These are phyloP conservation scores for Diplodia seriata DNA, from an alignment of 2,329 filamentous ascomycete genomes.

Conservation along the genomic window DNA sequence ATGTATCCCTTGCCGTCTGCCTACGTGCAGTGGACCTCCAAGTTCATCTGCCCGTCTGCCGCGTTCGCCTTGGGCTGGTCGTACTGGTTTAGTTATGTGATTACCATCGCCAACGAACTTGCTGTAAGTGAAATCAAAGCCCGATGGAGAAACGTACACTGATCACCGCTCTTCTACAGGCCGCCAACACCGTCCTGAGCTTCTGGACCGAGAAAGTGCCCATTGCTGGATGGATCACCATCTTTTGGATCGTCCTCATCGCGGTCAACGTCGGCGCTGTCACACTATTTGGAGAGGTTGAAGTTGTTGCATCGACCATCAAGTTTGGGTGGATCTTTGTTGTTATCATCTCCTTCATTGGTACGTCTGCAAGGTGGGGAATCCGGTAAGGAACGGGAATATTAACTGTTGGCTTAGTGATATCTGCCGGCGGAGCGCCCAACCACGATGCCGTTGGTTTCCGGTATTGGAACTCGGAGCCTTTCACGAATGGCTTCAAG, in stretches of 20 bases:
- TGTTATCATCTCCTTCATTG: conserved; percentile 55
- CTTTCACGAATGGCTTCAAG: conserved; percentile 56
- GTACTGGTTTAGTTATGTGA: conserved; percentile 56
- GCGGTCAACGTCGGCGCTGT: conserved; percentile 53
- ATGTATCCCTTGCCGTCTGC: conserved; percentile 56
- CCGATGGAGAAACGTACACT: background rate
- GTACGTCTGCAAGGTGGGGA: background rate
- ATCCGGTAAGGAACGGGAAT: background rate
- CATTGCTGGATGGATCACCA: conserved; percentile 54
- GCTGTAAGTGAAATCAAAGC: conserved; percentile 24
- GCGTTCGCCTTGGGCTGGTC: conserved; percentile 58
- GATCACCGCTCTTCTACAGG: conserved; percentile 36
- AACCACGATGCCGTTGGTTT: conserved; percentile 51
- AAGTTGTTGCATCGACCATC: conserved; percentile 53
- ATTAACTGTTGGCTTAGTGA: conserved; percentile 38
- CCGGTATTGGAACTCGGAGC: conserved; percentile 53
- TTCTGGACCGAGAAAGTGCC: conserved; percentile 56
- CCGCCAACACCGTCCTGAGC: conserved; percentile 51
- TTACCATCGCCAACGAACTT: conserved; percentile 52
- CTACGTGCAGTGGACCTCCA: conserved; percentile 57
- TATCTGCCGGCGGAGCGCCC: conserved; percentile 55
- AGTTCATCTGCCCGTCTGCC: conserved; percentile 53
- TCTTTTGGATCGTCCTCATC: conserved; percentile 53
- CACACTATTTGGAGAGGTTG: conserved; percentile 55
- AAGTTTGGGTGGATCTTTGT: conserved; percentile 59